Evolutionary conservation across 768 basidiomycete genomes (phyloP), one percentile per base, ranked within the genome.

Genomic region (Harrya chromipes): DNA sequence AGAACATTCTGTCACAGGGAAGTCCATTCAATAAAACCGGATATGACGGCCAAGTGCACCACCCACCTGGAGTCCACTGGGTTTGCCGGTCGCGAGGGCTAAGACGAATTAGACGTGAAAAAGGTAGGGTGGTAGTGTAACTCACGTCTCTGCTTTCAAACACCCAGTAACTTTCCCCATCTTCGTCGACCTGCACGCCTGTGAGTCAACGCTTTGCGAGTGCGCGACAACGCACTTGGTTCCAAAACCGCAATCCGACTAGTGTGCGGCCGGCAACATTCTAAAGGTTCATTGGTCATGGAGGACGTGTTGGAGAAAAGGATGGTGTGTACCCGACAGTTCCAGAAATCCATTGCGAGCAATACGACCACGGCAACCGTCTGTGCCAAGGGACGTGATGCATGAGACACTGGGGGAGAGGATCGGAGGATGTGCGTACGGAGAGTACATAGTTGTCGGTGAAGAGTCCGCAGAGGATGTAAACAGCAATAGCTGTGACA

Each of bases 281-380:
- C 87, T 94, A 41, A 21, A 43, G 49, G 36, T 35, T 36, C 29
- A 21, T 17, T 52, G n/a, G 50, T 21, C 26, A 42, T 49, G 19
- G 47, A n/a, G 43, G 46, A 33, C 29, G 11, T 23, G n/a, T 31
- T 21, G 2, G 6, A 7, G 43, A 13, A 10, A 12, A 41, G 41
- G 19, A 47, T 9, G 33, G 40, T 24, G 52, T 81, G 52, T 62
- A 93, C 91, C 66, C 94, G 76, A 57, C 91, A 93, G 60, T 95
- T 97, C 97, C 95, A 99, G 68, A 99, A 99, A 71, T 99, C 97
- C 82, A 95, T 87, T 0, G 94, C 89, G 21, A 99, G 81, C 14
- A 99, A 75, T 2, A 97, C 85, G 19, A 98, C 97, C 0, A 98
- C 95, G 9, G 82, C 69, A 4, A 99, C 94, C 21, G 94, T 95